These are phyloP conservation scores for Centrapalus pauciflorus DNA, from an alignment of 129 eudicot species.

Conservation along the genomic window DNA sequence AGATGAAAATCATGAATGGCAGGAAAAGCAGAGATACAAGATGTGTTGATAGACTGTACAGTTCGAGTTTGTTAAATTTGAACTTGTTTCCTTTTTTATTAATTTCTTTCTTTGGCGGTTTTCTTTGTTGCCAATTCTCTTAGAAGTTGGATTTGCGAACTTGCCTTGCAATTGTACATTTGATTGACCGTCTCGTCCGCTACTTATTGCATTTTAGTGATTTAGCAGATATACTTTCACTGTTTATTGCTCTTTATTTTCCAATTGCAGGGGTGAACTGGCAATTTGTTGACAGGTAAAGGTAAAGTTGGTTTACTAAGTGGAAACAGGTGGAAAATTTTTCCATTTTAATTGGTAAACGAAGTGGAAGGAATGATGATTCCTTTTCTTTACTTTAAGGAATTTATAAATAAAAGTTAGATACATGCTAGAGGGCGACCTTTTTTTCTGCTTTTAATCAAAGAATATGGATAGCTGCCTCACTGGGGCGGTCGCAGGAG, in stretches of 20 bases:
- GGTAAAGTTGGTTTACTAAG: no score
- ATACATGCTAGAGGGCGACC: no score
- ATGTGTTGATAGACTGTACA: conserved; percentile 48
- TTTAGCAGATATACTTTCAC: neutral
- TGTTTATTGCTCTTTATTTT: neutral
- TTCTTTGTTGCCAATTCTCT: conserved; percentile 18
- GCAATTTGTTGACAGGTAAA: no score
- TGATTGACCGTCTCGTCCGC: neutral
- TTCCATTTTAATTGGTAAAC: no score
- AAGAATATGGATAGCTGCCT: no score
- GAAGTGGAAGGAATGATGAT: no score
- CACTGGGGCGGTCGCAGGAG: no score
- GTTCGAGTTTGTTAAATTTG: conserved; percentile 27
- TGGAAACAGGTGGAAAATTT: no score
- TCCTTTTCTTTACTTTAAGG: no score
- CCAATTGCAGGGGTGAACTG: no score
- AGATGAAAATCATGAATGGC: conserved; percentile 18
- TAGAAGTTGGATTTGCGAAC: conserved; percentile 16
- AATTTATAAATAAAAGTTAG: no score
- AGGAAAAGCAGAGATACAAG: conserved; percentile 30
- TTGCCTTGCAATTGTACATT: conserved; percentile 29
- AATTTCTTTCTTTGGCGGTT: conserved; percentile 16
- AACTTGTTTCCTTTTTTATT: neutral
- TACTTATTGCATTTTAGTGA: conserved; percentile 21
- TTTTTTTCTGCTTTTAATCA: no score